These are phyloP conservation scores for Trebouxia sp. DNA, from an alignment of 139 green algal genomes.

Conservation along the genomic window DNA sequence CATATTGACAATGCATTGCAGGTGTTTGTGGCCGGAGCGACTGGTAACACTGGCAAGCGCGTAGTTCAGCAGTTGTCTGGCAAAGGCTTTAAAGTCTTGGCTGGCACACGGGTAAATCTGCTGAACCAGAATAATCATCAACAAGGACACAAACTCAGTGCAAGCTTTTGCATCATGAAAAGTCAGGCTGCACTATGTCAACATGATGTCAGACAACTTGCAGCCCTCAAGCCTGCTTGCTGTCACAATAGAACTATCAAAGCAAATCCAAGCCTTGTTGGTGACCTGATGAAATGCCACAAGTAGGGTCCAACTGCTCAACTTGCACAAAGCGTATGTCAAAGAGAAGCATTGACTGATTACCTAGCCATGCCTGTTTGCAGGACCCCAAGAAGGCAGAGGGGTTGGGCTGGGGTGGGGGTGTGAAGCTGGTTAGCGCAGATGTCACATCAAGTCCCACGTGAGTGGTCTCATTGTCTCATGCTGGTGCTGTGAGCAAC, in stretches of 20 bases:
- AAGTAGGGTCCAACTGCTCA: background rate
- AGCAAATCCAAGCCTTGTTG: no score
- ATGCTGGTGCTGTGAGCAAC: background rate
- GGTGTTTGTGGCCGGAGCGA: conserved; percentile 66
- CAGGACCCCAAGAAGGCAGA: conserved; percentile 62
- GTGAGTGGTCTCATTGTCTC: conserved; percentile 10
- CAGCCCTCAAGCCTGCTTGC: no score
- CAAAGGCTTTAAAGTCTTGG: conserved; percentile 49
- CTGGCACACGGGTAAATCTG: conserved; percentile 46
- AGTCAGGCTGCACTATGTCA: no score
- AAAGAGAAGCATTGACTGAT: background rate
- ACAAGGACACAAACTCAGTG: no score
- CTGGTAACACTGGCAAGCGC: conserved; percentile 56
- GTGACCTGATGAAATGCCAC: background rate
- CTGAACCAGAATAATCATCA: no score
- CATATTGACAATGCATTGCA: conserved; percentile 10
- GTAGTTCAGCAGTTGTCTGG: conserved; percentile 54
- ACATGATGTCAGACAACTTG: no score
- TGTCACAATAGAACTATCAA: no score
- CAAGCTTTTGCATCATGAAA: background rate
- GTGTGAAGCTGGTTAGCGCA: conserved; percentile 48
- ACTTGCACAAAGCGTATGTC: background rate
- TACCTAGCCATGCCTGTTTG: background rate
- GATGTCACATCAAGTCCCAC: conserved; percentile 52
- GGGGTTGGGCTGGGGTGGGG: conserved; percentile 35